Percentiles rank a stretch among this genome's conserved stretches.
phyloP scores from a whole-genome alignment of 1,284 basidiomycete species.

The Cutaneotrichosporon mucoides region DNA sequence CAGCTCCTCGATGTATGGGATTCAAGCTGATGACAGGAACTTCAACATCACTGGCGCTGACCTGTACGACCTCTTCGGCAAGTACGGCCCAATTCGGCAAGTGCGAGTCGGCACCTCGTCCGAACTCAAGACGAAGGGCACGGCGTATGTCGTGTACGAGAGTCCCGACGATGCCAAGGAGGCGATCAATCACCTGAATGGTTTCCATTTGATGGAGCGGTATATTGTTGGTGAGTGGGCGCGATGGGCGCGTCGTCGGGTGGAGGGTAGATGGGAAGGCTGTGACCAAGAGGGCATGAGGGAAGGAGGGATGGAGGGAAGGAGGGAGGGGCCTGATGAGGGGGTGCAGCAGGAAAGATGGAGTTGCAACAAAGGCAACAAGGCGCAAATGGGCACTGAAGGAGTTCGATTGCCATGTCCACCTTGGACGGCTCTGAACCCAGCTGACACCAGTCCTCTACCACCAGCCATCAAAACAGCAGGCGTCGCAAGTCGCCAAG shows the following conservation, averaged over 20 bases:
- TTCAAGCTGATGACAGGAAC: conserved; percentile 52
- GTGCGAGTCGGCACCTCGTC: conserved; percentile 86
- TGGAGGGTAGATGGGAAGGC: too few species aligned
- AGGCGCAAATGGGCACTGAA: too few species aligned
- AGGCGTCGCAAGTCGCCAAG: conserved; percentile 77
- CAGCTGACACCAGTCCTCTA: conserved; percentile 66
- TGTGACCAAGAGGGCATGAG: too few species aligned
- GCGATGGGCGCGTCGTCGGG: neutral
- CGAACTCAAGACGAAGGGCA: conserved; percentile 79
- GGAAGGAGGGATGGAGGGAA: too few species aligned
- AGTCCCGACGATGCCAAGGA: conserved; percentile 72
- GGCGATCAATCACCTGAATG: conserved; percentile 92
- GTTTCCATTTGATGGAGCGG: conserved; percentile 95
- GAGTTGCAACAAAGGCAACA: too few species aligned
- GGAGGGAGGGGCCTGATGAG: neutral
- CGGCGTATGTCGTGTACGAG: conserved; percentile 75
- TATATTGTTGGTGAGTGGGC: conserved; percentile 71
- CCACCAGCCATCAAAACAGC: conserved; percentile 93
- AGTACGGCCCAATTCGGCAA: conserved; percentile 94
- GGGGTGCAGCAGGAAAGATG: neutral
- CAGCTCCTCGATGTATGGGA: neutral
- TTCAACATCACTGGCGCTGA: conserved; percentile 89
- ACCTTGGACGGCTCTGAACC: too few species aligned
- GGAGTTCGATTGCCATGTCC: too few species aligned
- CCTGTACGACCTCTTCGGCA: conserved; percentile 94